Base-by-base conservation (phyloP, 2,329 filamentous ascomycete genomes). In the Epichloe festucae region DNA sequence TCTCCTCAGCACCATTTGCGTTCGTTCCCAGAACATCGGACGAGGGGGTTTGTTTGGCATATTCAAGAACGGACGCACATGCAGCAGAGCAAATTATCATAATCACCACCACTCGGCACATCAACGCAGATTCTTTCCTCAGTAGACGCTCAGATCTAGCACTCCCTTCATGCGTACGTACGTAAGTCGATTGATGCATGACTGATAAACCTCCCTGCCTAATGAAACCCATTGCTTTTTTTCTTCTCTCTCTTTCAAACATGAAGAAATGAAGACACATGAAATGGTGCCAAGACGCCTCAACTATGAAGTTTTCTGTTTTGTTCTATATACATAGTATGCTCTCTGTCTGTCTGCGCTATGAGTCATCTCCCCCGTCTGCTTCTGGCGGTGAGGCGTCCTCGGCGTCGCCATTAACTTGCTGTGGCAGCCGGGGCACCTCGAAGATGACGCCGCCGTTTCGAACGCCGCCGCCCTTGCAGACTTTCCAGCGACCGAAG, bases 361-460 rank as follows among this genome's bases (percentile, higher is more conserved):
- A 54, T 49, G 52, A 59, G 54, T 61, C 58, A 51, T 59, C 53
- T 41, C 55, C 58, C 41, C 59, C 53, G 46, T 58, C 56, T 8
- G 56, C 58, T 8, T 49, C 54, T 46, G 55, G 52, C 35, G 15
- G 15, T 40, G 14, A 8, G 7, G 7, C 15, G 38, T 53, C 34
- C 40, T 57, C 59, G 46, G 64, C 61, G 34, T 63, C 60, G 19
- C 67, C 70, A 51, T 71, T 69, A n/a, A 56, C 59, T 51, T 52
- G 59, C 17, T 56, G 56, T 54, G 61, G 59, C 59, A 69, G 58
- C 61, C 70, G 73, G 14, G 85, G 79, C 36, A 96, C 79, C 65
- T 95, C 89, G 63, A 95, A 94, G 10, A 96, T 77, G 23, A 93
- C 78, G n/a, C 86, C 87, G 7, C 88, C 87, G 63, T 95, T 96